Percentiles rank a stretch among this genome's conserved stretches.
Conservation (phyloP, 108 stramenopile genomes). For the Discostella pseudostelligera region DNA sequence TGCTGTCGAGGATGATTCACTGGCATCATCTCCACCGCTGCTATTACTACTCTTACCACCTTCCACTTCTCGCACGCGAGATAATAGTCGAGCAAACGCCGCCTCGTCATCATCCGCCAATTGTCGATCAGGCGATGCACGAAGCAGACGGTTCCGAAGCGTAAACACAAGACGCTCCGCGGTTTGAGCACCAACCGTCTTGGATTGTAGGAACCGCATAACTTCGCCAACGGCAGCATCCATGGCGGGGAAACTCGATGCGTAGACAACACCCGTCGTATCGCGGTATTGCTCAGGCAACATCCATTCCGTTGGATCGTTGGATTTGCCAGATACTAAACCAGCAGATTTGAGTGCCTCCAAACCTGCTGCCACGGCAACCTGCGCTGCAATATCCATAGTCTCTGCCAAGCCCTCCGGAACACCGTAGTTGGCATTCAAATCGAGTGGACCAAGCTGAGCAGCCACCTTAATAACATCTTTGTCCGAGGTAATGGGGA, state of each 20-base stretch:
- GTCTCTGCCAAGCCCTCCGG: slow-evolving; percentile 86
- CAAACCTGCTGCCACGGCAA: slow-evolving; percentile 94
- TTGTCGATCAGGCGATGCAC: slow-evolving; percentile 64
- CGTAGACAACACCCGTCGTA: slow-evolving; percentile 93
- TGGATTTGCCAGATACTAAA: slow-evolving; percentile 76
- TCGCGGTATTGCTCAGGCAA: slow-evolving; percentile 91
- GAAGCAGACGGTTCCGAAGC: slow-evolving; percentile 75
- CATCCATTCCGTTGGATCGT: slow-evolving; percentile 82
- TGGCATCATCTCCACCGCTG: slow-evolving; percentile 24
- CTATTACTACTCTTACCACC: slow-evolving; percentile 28
- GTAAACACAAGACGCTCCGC: slow-evolving; percentile 76
- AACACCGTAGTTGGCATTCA: slow-evolving; percentile 84
- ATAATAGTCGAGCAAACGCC: slow-evolving; percentile 74
- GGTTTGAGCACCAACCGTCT: slow-evolving; percentile 81
- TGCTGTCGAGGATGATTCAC: slow-evolving; percentile 32
- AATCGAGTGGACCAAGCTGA: slow-evolving; percentile 77
- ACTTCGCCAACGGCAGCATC: slow-evolving; percentile 96
- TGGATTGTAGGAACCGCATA: slow-evolving; percentile 88
- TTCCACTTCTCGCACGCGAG: slow-evolving; percentile 59
- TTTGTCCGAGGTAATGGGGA: slow-evolving; percentile 56
- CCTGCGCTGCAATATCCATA: slow-evolving; percentile 95
- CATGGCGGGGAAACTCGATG: slow-evolving; percentile 94
- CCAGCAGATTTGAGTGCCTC: slow-evolving; percentile 94
- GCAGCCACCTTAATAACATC: slow-evolving; percentile 89
- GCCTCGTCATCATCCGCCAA: slow-evolving; percentile 84